A percentile compares a stretch with the other conserved stretches of the same genome.
Conservation (phyloP, 1,284 basidiomycete genomes). For the Pseudozyma sp. region DNA sequence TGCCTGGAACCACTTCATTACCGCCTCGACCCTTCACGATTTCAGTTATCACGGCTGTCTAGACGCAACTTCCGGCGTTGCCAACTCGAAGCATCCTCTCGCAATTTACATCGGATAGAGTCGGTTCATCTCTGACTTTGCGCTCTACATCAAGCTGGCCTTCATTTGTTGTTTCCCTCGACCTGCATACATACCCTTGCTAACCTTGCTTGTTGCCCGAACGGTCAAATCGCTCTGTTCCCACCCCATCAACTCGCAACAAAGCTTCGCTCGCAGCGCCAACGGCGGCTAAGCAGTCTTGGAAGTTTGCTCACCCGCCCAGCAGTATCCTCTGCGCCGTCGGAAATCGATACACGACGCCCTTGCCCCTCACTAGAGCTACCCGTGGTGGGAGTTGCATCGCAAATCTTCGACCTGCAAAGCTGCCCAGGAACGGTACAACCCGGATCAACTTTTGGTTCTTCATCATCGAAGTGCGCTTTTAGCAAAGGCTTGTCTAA, state of each 20-base stretch:
- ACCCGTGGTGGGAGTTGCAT: constrained; percentile 10
- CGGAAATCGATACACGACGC: constrained; percentile 35
- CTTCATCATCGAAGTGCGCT: background rate
- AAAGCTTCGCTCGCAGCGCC: constrained; percentile 26
- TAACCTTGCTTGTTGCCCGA: constrained; percentile 45
- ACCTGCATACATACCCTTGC: constrained; percentile 39
- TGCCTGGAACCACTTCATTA: constrained; percentile 17
- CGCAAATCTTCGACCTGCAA: background rate
- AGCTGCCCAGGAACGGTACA: constrained; percentile 4
- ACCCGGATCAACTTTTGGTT: constrained; percentile 9
- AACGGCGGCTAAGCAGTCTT: constrained; percentile 21
- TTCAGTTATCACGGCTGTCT: constrained; percentile 11
- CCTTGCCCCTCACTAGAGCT: background rate
- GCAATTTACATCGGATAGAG: constrained; percentile 12
- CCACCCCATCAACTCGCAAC: constrained; percentile 18
- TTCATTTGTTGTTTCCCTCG: constrained; percentile 27
- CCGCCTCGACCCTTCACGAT: background rate
- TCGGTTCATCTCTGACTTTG: constrained; percentile 22
- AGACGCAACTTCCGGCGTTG: constrained; percentile 37
- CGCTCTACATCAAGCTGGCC: constrained; percentile 4
- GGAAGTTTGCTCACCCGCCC: constrained; percentile 9
- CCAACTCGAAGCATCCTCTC: constrained; percentile 6
- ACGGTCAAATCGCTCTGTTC: constrained; percentile 28
- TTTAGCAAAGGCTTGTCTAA: constrained; percentile 20
- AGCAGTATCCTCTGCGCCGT: background rate